phyloP scores from a whole-genome alignment of 495 filamentous ascomycete genomes.

The Aspergillus ostianus region DNA sequence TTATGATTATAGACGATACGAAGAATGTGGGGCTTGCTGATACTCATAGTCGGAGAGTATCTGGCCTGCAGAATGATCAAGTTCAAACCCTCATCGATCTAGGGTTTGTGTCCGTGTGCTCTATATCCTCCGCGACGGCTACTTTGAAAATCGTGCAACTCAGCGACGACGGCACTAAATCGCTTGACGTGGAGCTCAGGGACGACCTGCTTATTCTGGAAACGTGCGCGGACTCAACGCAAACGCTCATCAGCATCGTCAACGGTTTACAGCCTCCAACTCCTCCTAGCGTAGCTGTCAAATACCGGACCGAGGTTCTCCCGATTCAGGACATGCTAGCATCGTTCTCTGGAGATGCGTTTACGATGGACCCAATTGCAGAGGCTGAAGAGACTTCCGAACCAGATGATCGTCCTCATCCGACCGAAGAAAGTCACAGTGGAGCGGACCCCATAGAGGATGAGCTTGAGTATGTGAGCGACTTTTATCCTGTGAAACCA shows the following conservation, averaged over 20 bases:
- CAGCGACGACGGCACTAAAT: constrained; percentile 54
- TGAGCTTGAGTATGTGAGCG: constrained; percentile 62
- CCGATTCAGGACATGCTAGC: constrained; percentile 85
- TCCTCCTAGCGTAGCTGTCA: constrained; percentile 72
- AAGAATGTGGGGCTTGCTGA: constrained; percentile 47
- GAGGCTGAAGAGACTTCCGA: constrained; percentile 16
- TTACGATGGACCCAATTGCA: constrained; percentile 42
- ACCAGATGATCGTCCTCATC: constrained; percentile 10
- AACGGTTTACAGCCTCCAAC: constrained; percentile 81
- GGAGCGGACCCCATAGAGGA: constrained; percentile 40
- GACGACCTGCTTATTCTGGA: constrained; percentile 89
- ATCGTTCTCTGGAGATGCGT: constrained; percentile 83
- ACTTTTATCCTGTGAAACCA: constrained; percentile 53
- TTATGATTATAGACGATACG: constrained; percentile 81
- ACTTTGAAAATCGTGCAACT: constrained; percentile 55
- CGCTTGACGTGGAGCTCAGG: constrained; percentile 74
- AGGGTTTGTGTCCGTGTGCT: constrained; percentile 83
- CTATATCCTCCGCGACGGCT: constrained; percentile 74
- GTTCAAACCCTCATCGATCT: constrained; percentile 60
- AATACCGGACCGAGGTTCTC: constrained; percentile 85
- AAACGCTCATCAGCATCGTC: constrained; percentile 79
- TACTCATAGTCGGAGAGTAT: constrained; percentile 45
- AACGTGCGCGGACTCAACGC: constrained; percentile 94
- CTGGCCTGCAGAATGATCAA: constrained; percentile 55
- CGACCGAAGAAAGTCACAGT: constrained; percentile 15